Evolutionary conservation across 768 basidiomycete genomes (phyloP).

Genomic region (Lactarius sanguifluus): DNA sequence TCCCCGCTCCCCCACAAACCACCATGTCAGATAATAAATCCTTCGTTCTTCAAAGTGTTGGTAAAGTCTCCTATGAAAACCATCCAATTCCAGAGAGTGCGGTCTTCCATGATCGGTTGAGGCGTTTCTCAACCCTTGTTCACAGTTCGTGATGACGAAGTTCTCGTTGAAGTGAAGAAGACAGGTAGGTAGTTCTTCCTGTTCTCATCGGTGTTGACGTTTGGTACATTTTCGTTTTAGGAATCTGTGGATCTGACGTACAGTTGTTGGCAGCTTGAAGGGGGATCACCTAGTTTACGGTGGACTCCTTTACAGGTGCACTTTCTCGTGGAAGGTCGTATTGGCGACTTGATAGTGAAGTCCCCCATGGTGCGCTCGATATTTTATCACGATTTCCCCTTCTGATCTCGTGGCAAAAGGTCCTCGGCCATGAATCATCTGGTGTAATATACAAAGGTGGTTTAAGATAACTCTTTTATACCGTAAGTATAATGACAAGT

Average conservation of each 20-base stretch:
- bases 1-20: slow-evolving; percentile 19
- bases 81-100: slow-evolving; percentile 72
- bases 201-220: slow-evolving; percentile 11
- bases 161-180: slow-evolving; percentile 88
- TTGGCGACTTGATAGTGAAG: slow-evolving; percentile 76
- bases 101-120: slow-evolving; percentile 27
- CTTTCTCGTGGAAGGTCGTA: slow-evolving; percentile 74
- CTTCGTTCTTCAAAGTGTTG: slow-evolving; percentile 70
- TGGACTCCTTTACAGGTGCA: slow-evolving; percentile 53
- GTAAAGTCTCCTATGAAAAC: slow-evolving; percentile 69
- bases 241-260: slow-evolving; percentile 92
- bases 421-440: slow-evolving; percentile 92
- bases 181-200: slow-evolving; percentile 56
- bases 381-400: slow-evolving; percentile 11
- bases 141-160: slow-evolving; percentile 69
- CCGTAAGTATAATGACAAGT: not conserved
- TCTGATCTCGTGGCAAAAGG: slow-evolving; percentile 43
- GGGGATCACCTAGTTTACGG: slow-evolving; percentile 20
- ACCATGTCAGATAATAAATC: slow-evolving; percentile 75
- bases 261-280: slow-evolving; percentile 28
- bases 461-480: not conserved
- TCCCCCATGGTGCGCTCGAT: slow-evolving; percentile 64
- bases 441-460: slow-evolving; percentile 72
- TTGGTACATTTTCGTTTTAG: slow-evolving; percentile 39
- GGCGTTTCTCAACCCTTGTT: slow-evolving; percentile 22